Conservation (phyloP, 352 stramenopile genomes). For the Phytophthora pisi region DNA sequence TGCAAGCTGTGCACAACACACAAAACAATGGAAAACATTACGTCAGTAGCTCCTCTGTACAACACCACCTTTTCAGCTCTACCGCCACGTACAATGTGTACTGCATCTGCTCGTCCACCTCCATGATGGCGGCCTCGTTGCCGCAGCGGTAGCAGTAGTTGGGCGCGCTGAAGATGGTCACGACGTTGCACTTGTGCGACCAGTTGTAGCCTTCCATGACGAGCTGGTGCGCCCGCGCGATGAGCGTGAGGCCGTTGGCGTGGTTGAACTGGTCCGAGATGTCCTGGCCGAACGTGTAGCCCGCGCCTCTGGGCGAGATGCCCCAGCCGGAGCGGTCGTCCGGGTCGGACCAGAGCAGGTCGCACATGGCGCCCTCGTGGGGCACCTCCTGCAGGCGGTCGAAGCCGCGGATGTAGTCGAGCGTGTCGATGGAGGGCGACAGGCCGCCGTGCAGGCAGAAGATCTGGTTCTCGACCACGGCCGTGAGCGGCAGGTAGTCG, state of each 20-base stretch:
- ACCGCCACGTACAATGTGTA: slow-evolving; percentile 91
- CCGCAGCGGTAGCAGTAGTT: slow-evolving; percentile 99
- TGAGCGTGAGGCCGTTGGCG: slow-evolving; percentile 97
- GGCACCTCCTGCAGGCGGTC: slow-evolving; percentile 91
- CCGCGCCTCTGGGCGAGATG: slow-evolving; percentile 97
- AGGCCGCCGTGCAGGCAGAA: slow-evolving; percentile 99
- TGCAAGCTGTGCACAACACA: slow-evolving; percentile 75
- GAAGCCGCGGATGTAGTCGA: slow-evolving; percentile 95
- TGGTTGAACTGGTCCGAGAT: slow-evolving; percentile 98
- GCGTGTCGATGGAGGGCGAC: slow-evolving; percentile 94
- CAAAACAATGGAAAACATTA: not conserved
- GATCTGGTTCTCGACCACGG: slow-evolving; percentile 99
- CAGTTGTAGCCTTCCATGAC: slow-evolving; percentile 92
- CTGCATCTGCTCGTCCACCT: slow-evolving; percentile 95
- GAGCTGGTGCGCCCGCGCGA: slow-evolving; percentile 96
- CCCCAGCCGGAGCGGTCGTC: slow-evolving; percentile 99
- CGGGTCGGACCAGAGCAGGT: slow-evolving; percentile 98
- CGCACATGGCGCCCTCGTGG: slow-evolving; percentile 96
- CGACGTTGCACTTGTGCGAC: slow-evolving; percentile 96
- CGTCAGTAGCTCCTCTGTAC: not conserved
- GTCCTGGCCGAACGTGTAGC: slow-evolving; percentile 98
- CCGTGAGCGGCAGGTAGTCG: slow-evolving; percentile 94
- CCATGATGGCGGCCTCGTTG: slow-evolving; percentile 98
- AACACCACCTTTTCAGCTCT: not conserved
- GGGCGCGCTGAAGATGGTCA: slow-evolving; percentile 98